Evolutionary conservation across 2,329 filamentous ascomycete genomes (phyloP).

Genomic region (Sporothrix humicola): DNA sequence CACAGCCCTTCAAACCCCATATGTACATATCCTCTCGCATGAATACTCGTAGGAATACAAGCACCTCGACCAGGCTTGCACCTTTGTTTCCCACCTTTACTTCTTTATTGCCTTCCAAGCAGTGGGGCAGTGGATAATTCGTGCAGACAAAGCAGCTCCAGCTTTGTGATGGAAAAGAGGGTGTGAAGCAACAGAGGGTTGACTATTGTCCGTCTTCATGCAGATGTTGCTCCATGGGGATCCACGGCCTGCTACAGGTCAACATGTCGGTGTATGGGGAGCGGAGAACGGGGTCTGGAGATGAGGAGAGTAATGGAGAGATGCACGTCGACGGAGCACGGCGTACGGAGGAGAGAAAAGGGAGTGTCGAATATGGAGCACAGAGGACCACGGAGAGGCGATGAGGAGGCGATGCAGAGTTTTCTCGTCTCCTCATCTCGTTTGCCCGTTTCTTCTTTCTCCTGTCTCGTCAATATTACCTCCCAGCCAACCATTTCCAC

Average conservation of each 20-base stretch:
- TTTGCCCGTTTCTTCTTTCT: not conserved
- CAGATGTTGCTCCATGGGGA: not conserved
- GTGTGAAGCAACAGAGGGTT: constrained; percentile 18
- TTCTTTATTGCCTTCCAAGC: not conserved
- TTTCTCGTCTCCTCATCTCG: not conserved
- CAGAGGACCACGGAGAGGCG: not conserved
- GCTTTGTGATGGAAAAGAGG: not conserved
- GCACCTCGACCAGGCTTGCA: too few relatives aligned
- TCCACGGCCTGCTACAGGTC: not conserved
- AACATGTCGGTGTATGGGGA: not conserved
- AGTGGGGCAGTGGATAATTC: constrained; percentile 10
- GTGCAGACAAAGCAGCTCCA: not conserved
- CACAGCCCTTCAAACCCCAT: too few relatives aligned
- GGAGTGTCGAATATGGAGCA: not conserved
- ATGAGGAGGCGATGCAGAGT: constrained; percentile 21
- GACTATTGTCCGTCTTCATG: not conserved
- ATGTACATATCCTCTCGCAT: constrained; percentile 4
- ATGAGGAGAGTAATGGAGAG: not conserved
- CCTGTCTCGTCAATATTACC: not conserved
- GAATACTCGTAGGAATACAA: constrained; percentile 21
- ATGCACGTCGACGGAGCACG: not conserved
- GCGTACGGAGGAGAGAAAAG: not conserved
- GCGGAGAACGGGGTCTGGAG: constrained; percentile 12
- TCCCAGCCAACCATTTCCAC: constrained; percentile 16
- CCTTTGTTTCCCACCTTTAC: too few relatives aligned